A percentile compares a stretch with the other conserved stretches of the same genome.
phyloP scores from a whole-genome alignment of 1,139 yeast genomes.

The Saccharomycopsis crataegensis region DNA sequence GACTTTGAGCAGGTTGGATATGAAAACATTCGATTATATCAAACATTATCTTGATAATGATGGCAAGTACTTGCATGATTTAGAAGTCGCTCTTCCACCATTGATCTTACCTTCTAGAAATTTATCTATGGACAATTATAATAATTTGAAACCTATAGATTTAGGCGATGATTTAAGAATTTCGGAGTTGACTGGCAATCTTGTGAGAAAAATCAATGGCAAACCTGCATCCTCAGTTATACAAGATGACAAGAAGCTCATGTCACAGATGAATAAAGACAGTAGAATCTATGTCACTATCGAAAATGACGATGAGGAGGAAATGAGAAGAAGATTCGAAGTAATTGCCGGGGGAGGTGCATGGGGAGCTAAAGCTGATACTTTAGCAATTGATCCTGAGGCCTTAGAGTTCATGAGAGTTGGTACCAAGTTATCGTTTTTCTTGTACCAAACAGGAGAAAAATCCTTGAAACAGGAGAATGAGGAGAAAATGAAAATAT shows the following conservation, averaged over 20 bases:
- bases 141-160: neutral
- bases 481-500: neutral
- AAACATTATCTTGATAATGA: constrained; percentile 6
- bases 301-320: neutral
- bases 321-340: constrained; percentile 27
- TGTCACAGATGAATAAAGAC: constrained; percentile 15
- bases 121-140: neutral
- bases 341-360: constrained; percentile 49
- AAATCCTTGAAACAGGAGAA: neutral
- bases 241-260: constrained; percentile 12
- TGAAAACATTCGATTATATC: constrained; percentile 3
- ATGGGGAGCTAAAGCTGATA: constrained; percentile 46
- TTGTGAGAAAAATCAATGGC: constrained; percentile 11
- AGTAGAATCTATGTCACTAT: constrained; percentile 11
- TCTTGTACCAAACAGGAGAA: neutral
- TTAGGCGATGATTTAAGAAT: constrained; percentile 3
- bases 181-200: constrained; percentile 14
- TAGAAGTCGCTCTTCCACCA: constrained; percentile 8
- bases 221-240: constrained; percentile 16
- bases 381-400: constrained; percentile 39
- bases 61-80: constrained; percentile 6
- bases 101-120: neutral
- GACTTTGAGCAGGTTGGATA: constrained; percentile 3
- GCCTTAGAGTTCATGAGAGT: constrained; percentile 25
- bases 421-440: constrained; percentile 11